Evolutionary conservation across 2,329 filamentous ascomycete genomes (phyloP), one percentile per base, ranked within the genome.

Genomic region (Lomentospora prolificans): DNA sequence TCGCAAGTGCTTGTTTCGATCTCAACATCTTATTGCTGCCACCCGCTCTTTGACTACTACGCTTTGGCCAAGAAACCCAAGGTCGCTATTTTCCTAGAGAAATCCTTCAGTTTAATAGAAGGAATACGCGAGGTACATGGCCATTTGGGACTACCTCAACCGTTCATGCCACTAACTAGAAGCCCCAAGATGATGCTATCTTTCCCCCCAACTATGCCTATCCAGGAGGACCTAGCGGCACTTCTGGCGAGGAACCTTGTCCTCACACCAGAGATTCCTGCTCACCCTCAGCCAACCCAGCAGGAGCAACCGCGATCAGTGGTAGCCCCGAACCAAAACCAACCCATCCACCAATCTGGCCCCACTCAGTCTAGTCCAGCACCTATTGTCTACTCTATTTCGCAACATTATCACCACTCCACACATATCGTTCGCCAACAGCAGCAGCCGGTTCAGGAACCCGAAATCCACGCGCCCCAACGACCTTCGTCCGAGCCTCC

Each of bases 321-420:
- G 22, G n/a, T 3, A 8, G 17, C 41, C 22, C 24, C 33, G 12
- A 28, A 22, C 24, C 53, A 55, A 27, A 55, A n/a, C 3, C 27
- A 33, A 19, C 17, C 53, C 41, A 7, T 12, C 14, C 50, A 27
- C 8, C 14, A 44, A 10, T 46, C 61, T 22, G 53, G 55, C 17
- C 67, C 66, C 58, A 59, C 63, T 44, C 64, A 66, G 59, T 61
- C 61, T 19, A 68, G 65, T 55, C 66, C 64, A 48, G 69, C 71
- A 57, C 73, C 70, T 51, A 85, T 89, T 60, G 75, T 80, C 59
- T 95, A 94, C 72, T 84, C 79, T 57, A 82, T 88, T 62, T 87
- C 88, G 8, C 85, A 89, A 65, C 90, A 95, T 69, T 95, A 95
- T 69, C 86, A 86, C 60, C 89, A 91, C 66, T 90, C 89, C 7